Base-by-base conservation (phyloP, 768 basidiomycete species). In the Tylopilus felleus region DNA sequence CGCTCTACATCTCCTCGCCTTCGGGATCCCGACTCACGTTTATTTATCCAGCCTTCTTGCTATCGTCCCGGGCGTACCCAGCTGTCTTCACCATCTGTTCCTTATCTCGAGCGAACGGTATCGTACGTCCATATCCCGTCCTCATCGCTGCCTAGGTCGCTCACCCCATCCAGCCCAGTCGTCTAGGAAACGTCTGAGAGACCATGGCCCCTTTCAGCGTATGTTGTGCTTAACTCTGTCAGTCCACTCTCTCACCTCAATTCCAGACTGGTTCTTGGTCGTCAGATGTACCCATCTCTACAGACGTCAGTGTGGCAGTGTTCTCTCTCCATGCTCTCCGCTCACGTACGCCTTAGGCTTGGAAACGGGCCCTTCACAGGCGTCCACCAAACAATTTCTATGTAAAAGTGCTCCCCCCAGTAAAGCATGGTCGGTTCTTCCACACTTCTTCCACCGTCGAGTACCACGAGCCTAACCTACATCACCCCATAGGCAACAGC, bases 301-400 rank as follows among this genome's bases (percentile, higher is more conserved):
- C 66, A 41, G 70, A 72, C 0, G 70, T 72, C 46, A 44, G 73
- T 57, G 7, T 48, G 41, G 62, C 42, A 7, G 2, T 4, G 2
- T 31, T 16, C 17, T 27, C 28, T 25, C 41, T 21, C 2, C 1
- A 17, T 21, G 2, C 21, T 28, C 8, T 17, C 25, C 44, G 23
- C 44, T 53, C 35, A 55, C 9, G 5, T 17, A 4, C 8, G 19
- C 22, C n/a, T 28, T 49, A 90, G 86, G 65, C 74, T 43, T 85
- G 77, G 68, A 84, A 84, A 62, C 70, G 84, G 57, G 84, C 84
- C 8, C 77, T 90, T 8, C 73, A 82, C 59, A 81, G 76, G 29
- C 67, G 77, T 28, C 74, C 88, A 5, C 89, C 89, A 8, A 73
- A 69, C 17, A 69, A 74, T 47, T 91, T 91, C 57, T 69, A 72